Base-by-base conservation (phyloP, 345 rosid species). In the Ailanthus altissimus region DNA sequence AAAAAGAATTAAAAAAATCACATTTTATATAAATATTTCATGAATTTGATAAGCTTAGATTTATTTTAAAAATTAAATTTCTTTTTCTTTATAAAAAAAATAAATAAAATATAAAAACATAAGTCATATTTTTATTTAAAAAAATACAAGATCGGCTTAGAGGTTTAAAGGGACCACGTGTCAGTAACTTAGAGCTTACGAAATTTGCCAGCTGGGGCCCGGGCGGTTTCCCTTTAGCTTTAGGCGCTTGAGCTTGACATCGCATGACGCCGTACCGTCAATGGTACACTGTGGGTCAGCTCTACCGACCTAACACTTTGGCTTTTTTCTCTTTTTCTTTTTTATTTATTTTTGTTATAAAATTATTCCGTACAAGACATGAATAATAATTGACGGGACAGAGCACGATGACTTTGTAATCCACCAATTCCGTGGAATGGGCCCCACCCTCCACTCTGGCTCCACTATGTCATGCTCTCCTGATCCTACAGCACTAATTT, bases 261-360 rank as follows among this genome's bases (percentile, higher is more conserved):
- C 38, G 38, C 28, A 42, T 51, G 65, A 4, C 26, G 65, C 65
- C 64, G 75, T 72, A 72, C 75, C 13, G 53, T 4, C 51, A 40
- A 42, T 20, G 36, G 74, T 54, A 71, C 50, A 1, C n/a, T 2
- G 16, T 42, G 75, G 65, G 40, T 20, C 61, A 12, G 2, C 5
- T 9, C 43, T 49, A 54, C 75, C 75, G 62, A 56, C 46, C 38
- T 3, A 21, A 26, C 7, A 45, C 49, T 26, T 25, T 25, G 2
- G 58, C 2, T 1, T 11, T 23, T 26, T 58, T 0, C 15, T 8
- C 12, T 23, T 18, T 0, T 23, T 23, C 13, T 18, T 4, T 54
- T 16, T 20, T 16, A 0, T 54, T 1, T 6, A 0, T 13, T 59
- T 59, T 28, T n/a, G n/a, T n/a, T n/a, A n/a, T n/a, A n/a, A n/a